Evolutionary conservation across 2,329 filamentous ascomycete species (phyloP), one percentile per base, ranked within the genome.

Genomic region (Aspergillus versicolor): DNA sequence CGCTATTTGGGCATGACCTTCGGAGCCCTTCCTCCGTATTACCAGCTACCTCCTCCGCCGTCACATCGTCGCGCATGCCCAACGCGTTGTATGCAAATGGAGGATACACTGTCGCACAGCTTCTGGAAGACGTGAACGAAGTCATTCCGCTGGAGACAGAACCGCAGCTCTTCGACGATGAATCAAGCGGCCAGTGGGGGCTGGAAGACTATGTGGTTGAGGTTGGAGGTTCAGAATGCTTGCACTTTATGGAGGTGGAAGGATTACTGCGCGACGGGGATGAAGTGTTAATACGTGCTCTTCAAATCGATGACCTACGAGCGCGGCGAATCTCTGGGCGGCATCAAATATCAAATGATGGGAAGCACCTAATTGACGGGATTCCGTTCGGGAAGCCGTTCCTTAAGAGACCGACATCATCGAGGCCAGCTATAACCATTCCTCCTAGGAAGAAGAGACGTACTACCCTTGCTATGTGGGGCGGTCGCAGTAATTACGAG

Each of bases 151-250:
- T 97, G 0, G 92, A 96, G 76, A 86, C 87, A 56, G 81, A 82
- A 41, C 66, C 68, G 3, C 68, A 57, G 19, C 56, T 65, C 24
- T 67, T 70, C 40, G 68, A 70, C 43, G 61, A 67, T 8, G 70
- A 72, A 38, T 66, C 61, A 41, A 74, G 73, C 47, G 74, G 75
- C 8, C 71, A 91, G 58, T 96, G 91, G 91, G 91, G 91, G 0
- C 76, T 96, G 3, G 92, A 97, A 67, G 91, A 97, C 70, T 97
- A 97, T 73, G 84, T 84, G 8, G 90, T 96, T 30, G 90, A 95
- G 73, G 81, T 96, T 3, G 82, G 82, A n/a, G 86, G 84, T 45
- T 97, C 90, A 63, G 93, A 97, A 75, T 94, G 91, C 66, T 76
- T 97, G 56, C 93, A 97, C 75, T 97, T 91, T 67, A 88, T 91